These are phyloP conservation scores for Nemania sp. DNA, from an alignment of 2,329 filamentous ascomycete species.

Conservation along the genomic window DNA sequence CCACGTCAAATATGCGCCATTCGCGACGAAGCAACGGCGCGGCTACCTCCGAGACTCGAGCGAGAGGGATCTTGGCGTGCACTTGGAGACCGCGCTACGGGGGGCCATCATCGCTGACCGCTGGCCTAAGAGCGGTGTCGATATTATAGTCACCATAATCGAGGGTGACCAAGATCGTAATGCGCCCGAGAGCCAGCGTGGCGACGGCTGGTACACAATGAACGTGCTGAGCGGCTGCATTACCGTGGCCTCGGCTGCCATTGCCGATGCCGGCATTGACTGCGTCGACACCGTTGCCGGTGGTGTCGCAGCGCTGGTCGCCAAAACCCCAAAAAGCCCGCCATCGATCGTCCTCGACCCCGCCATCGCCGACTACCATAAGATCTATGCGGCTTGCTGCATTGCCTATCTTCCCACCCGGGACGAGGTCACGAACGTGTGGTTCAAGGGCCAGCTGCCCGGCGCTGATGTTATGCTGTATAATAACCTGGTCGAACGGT, in stretches of 20 bases:
- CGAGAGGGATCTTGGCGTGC: constrained; percentile 87
- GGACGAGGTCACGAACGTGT: constrained; percentile 92
- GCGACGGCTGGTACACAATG: constrained; percentile 84
- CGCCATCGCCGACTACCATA: constrained; percentile 76
- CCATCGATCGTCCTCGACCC: constrained; percentile 74
- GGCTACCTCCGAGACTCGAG: constrained; percentile 84
- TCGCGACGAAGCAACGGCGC: constrained; percentile 79
- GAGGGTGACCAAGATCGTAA: constrained; percentile 85
- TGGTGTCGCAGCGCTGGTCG: constrained; percentile 82
- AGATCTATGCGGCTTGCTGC: constrained; percentile 81
- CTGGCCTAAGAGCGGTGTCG: constrained; percentile 98
- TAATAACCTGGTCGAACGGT: constrained; percentile 48
- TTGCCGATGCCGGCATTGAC: constrained; percentile 94
- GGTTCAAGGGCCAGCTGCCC: constrained; percentile 77
- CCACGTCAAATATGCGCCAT: constrained; percentile 95
- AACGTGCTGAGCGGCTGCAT: constrained; percentile 90
- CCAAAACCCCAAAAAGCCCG: constrained; percentile 41
- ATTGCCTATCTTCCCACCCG: constrained; percentile 85
- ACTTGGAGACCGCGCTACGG: constrained; percentile 86
- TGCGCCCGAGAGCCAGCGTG: constrained; percentile 51
- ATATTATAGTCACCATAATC: constrained; percentile 88
- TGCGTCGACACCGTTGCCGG: constrained; percentile 89
- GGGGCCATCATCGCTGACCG: constrained; percentile 90
- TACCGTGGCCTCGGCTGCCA: constrained; percentile 88
- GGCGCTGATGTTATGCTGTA: constrained; percentile 49